A percentile compares a stretch with the other conserved stretches of the same genome.
These are phyloP conservation scores for Pseudozyma sp. DNA, from an alignment of 1,284 basidiomycete species.

Conservation along the genomic window DNA sequence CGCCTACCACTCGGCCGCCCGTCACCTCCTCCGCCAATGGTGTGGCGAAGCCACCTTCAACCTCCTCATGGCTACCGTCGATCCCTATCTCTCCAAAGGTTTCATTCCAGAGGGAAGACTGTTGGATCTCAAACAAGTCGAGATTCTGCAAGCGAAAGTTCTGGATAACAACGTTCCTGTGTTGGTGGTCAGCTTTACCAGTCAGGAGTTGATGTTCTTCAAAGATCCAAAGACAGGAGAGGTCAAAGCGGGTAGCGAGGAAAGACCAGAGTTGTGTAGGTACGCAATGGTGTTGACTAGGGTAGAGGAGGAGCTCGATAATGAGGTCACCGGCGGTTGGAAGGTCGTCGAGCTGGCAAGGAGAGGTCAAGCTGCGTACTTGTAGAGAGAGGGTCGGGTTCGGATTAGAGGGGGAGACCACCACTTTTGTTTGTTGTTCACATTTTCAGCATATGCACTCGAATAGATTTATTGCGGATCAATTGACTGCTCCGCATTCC, in stretches of 20 bases:
- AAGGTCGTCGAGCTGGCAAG: conserved; percentile 79
- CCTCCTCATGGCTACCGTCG: conserved; percentile 96
- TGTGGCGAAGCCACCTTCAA: conserved; percentile 93
- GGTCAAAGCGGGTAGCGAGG: conserved; percentile 84
- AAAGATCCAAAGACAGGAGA: conserved; percentile 87
- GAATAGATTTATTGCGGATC: too few species aligned
- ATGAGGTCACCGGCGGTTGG: conserved; percentile 97
- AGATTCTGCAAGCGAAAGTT: conserved; percentile 65
- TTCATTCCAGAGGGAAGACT: conserved; percentile 71
- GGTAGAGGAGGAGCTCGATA: conserved; percentile 72
- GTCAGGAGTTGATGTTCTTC: conserved; percentile 94
- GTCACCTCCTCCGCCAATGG: conserved; percentile 87
- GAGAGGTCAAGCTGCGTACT: conserved; percentile 51
- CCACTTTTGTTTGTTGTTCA: background rate
- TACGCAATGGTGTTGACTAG: conserved; percentile 94
- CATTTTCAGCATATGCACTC: too few species aligned
- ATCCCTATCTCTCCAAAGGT: conserved; percentile 89
- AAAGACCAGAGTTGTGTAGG: conserved; percentile 89
- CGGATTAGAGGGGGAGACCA: too few species aligned
- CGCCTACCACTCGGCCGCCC: conserved; percentile 89
- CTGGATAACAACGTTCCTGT: conserved; percentile 87
- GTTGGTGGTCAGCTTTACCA: conserved; percentile 91
- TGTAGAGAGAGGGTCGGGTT: too few species aligned
- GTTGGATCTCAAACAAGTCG: conserved; percentile 62
- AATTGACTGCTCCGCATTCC: too few species aligned